These are phyloP conservation scores for Anaeromyces robustus DNA, from an alignment of 192 early-diverging fungal species.

Conservation along the genomic window DNA sequence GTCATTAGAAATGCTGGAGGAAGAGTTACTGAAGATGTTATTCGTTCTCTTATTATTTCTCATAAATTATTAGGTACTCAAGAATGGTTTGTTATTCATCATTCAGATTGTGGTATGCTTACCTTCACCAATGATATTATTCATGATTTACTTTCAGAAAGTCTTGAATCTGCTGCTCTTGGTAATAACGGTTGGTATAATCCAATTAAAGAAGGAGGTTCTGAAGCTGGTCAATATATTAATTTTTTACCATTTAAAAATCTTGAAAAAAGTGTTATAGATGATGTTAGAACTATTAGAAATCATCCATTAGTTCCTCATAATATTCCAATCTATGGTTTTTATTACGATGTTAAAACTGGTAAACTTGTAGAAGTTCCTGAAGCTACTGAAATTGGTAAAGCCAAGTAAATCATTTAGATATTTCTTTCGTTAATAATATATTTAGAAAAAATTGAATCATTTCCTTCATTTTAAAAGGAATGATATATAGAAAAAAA, in stretches of 20 bases:
- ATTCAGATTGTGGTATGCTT: conserved; percentile 25
- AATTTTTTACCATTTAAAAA: conserved; percentile 17
- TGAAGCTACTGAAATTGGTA: neutral
- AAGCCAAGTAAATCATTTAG: neutral
- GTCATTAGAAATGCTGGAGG: conserved; percentile 26
- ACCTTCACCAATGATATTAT: conserved; percentile 16
- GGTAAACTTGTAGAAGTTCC: conserved; percentile 12
- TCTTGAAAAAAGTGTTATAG: conserved; percentile 15
- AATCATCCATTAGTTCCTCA: conserved; percentile 14
- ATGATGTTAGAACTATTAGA: conserved; percentile 14
- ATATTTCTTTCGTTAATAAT: too few species aligned
- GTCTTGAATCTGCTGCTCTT: neutral
- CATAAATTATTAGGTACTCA: conserved; percentile 21
- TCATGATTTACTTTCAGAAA: conserved; percentile 12
- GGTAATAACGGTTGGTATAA: conserved; percentile 6
- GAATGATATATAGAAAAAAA: too few species aligned
- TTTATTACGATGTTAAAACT: conserved; percentile 16
- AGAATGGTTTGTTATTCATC: conserved; percentile 11
- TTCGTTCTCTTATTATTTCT: conserved; percentile 22
- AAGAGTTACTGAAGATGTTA: conserved; percentile 11
- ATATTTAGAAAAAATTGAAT: too few species aligned
- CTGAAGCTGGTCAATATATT: conserved; percentile 12
- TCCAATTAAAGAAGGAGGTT: neutral
- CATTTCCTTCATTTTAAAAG: too few species aligned
- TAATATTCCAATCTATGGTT: conserved; percentile 14